Evolutionary conservation across 495 filamentous ascomycete species (phyloP).

Genomic region (Xylaria grammica): DNA sequence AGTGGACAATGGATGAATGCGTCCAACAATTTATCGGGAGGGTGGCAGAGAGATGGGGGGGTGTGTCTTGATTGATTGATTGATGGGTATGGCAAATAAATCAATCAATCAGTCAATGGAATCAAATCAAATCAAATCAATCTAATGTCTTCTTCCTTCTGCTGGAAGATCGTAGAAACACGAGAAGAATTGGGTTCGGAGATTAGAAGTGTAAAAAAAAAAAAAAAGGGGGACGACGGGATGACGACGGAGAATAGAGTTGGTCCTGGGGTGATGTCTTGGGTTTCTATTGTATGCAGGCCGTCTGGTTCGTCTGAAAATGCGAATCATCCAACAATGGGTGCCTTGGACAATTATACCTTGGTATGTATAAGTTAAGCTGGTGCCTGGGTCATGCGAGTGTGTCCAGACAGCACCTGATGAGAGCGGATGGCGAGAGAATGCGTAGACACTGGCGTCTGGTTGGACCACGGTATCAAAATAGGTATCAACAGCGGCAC

Average conservation of each 20-base stretch:
- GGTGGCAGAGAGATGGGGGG: constrained; percentile 23
- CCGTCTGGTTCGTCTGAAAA: constrained; percentile 14
- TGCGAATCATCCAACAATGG: constrained; percentile 8
- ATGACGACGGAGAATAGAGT: constrained; percentile 25
- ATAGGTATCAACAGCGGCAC: neutral
- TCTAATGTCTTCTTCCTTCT: no score
- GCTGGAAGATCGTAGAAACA: neutral
- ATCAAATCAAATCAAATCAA: no score
- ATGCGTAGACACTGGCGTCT: neutral
- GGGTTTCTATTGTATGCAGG: constrained; percentile 8
- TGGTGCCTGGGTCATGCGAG: constrained; percentile 11
- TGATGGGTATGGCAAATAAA: no score
- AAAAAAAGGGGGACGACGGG: no score
- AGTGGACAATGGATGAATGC: constrained; percentile 23
- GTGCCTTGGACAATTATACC: constrained; percentile 20
- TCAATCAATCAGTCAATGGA: no score
- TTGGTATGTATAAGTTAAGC: constrained; percentile 2
- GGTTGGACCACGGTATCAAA: neutral
- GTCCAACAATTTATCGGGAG: neutral
- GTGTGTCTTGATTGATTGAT: neutral
- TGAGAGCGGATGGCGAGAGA: neutral
- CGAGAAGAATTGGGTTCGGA: neutral
- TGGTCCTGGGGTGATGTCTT: constrained; percentile 30
- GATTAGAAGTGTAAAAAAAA: neutral
- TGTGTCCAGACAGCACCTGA: neutral